Evolutionary conservation across 495 filamentous ascomycete genomes (phyloP), one percentile per base, ranked within the genome.

Genomic region (Letharia lupina): DNA sequence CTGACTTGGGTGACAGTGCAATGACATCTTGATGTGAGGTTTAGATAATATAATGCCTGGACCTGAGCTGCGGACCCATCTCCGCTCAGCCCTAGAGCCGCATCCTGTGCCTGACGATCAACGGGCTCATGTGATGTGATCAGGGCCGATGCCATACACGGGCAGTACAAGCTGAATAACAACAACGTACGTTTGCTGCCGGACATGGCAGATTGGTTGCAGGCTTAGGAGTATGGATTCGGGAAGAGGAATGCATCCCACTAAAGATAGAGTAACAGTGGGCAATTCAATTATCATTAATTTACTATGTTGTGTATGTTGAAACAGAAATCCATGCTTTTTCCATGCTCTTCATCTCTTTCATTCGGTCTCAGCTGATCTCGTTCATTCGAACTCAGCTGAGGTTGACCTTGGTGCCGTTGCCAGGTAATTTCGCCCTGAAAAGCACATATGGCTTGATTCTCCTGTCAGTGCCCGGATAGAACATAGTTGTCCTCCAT

Each of bases 401-500:
- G 41, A 70, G 54, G 63, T 28, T 66, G 8, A 69, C 69, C 57
- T 78, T 77, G 9, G 70, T 73, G 18, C 71, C 76, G 61, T 72
- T 73, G 9, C 70, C 65, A 7, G 73, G 75, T 31, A 76, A 63
- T 66, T 72, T 72, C 45, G 68, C 75, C 52, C 73, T 75, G 50
- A 74, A 77, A 23, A 80, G 67, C 50, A 71, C 72, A 61, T 72
- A 79, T 31, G 77, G 76, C 57, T 68, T 72, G 28, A 67, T 66
- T 47, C 75, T 67, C 60, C 71, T 66, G 50, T 78, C 73, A 18
- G 61, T 67, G 12, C 73, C 71, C 0, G 73, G 71, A 57, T 65
- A 70, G 28, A 68, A 70, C 42, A 61, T 47, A 20, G 67, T 62
- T 12, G 67, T 69, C 63, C 69, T 42, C 61, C 69, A 71, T 4